Evolutionary conservation across 345 rosid species (phyloP), one percentile per base, ranked within the genome.

Genomic region (Populus ilicifolia): DNA sequence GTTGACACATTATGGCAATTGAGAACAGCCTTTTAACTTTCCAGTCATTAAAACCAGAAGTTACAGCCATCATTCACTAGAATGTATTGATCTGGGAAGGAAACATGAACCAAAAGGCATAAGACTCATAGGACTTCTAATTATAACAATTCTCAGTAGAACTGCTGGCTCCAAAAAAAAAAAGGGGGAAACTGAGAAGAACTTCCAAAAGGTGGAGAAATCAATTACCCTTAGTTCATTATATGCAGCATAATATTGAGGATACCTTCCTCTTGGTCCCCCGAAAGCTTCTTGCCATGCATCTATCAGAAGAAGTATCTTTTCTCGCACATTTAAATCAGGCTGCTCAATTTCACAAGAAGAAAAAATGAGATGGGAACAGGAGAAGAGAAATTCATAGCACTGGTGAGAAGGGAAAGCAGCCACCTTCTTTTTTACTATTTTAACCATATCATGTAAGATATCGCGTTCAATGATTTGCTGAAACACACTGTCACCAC

Each of bases 391-490:
- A 82, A 44, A 10, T 62, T 38, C 23, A n/a, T 21, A 33, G 27
- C 69, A 71, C 68, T 61, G 44, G 75, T 12, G 72, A 64, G 23
- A 66, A 59, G 72, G 64, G 70, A 77, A 82, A 35, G 52, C 8
- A 33, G 20, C n/a, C 78, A 93, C 99, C 99, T 92, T 96, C 86
- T 93, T 96, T 87, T 96, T 96, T 67, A 96, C 97, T 75, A 93
- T 89, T 84, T 93, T 96, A 80, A 96, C 97, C 99, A 96, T 96
- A 64, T 96, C 99, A 80, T 81, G 97, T 76, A 96, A 85, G 80
- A 96, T 91, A 77, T 92, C 97, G 48, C 99, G 97, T 80, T 96
- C 99, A 21, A 87, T 83, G 29, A 96, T 96, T 86, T 83, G 96
- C 90, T 90, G 94, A 82, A 89, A 90, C 67, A 96, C 88, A 80